Evolutionary conservation across 192 early-diverging fungal genomes (phyloP).

Genomic region (Neocallimastix lanati): DNA sequence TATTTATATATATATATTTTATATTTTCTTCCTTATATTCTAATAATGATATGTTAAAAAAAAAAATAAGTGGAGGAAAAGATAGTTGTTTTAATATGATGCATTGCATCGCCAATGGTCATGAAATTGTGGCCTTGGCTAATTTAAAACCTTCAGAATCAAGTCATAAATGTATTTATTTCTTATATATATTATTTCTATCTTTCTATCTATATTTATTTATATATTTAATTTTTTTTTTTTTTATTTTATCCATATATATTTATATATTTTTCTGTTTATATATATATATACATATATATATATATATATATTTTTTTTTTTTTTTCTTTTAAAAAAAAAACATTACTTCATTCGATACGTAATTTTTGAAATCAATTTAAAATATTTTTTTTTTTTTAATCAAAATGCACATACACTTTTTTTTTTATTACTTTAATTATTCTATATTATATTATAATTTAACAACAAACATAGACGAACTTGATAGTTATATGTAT

Average conservation of each 20-base stretch:
- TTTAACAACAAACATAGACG: conserved; percentile 24
- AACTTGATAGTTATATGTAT: conserved; percentile 89
- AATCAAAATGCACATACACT: too few relatives aligned
- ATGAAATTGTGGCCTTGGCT: conserved; percentile 80
- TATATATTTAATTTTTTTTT: too few relatives aligned
- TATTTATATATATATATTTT: not conserved
- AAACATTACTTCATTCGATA: too few relatives aligned
- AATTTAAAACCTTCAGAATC: conserved; percentile 63
- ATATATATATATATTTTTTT: too few relatives aligned
- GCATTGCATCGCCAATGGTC: conserved; percentile 83
- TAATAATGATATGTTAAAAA: too few relatives aligned
- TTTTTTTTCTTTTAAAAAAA: too few relatives aligned
- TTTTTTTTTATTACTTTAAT: not conserved
- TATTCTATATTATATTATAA: not conserved
- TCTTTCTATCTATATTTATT: not conserved
- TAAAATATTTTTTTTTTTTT: too few relatives aligned
- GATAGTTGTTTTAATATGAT: conserved; percentile 91
- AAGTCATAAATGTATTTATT: conserved; percentile 32
- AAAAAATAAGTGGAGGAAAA: conserved; percentile 97
- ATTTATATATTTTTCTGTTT: too few relatives aligned
- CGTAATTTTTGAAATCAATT: too few relatives aligned
- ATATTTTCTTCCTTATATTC: not conserved
- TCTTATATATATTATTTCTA: not conserved
- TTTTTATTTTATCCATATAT: too few relatives aligned
- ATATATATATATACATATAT: too few relatives aligned